Conservation (phyloP, 169 alveolate genomes). For the Plasmodium malariae region DNA sequence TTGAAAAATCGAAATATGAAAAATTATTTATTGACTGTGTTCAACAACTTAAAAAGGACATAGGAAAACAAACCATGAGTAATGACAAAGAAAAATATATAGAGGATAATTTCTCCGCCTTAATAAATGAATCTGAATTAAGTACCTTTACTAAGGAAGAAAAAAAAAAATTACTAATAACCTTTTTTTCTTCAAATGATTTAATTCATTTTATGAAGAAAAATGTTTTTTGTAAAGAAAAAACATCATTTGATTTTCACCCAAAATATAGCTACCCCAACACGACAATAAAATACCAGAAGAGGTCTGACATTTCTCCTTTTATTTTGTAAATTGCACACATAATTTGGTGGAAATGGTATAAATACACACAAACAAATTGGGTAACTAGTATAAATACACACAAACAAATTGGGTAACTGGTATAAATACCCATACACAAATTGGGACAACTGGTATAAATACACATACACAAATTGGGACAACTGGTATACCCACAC, state of each 20-base stretch:
- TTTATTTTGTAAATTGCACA: constrained; percentile 32
- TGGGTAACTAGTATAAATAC: too few species aligned
- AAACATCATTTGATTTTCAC: constrained; percentile 16
- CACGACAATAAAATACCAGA: constrained; percentile 22
- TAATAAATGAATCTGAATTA: constrained; percentile 45
- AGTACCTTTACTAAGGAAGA: constrained; percentile 70
- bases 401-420: not conserved
- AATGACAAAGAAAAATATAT: constrained; percentile 64
- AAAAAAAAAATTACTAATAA: constrained; percentile 49
- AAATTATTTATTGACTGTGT: constrained; percentile 58
- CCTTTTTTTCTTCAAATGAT: constrained; percentile 67
- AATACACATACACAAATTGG: not conserved
- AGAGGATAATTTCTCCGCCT: constrained; percentile 46
- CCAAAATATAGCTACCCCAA: constrained; percentile 45
- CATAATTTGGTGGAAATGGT: too few species aligned
- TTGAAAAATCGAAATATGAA: constrained; percentile 70
- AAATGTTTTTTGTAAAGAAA: constrained; percentile 48
- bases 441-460: not conserved
- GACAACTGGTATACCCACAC: not conserved
- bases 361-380: too few species aligned
- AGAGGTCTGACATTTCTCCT: constrained; percentile 65
- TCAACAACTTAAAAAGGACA: constrained; percentile 48
- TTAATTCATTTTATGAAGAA: constrained; percentile 48
- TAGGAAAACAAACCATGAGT: constrained; percentile 27
- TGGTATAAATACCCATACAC: not conserved